Base-by-base conservation (phyloP, 2,329 filamentous ascomycete species). In the Diaporthe caulivora region DNA sequence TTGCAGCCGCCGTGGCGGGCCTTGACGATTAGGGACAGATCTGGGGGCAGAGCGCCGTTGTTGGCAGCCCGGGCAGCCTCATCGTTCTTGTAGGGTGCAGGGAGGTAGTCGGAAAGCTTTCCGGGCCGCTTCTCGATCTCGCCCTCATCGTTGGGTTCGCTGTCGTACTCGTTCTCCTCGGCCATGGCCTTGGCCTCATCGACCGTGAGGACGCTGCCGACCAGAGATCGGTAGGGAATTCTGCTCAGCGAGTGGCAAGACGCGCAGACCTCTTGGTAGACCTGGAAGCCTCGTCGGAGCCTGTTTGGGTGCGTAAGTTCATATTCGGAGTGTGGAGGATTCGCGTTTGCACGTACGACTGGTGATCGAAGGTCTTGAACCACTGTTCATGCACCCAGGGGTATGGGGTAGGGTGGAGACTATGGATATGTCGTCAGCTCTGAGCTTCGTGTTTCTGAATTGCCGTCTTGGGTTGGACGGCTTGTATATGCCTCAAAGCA, bases 91-190 rank as follows among this genome's bases (percentile, higher is more conserved):
- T 99, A 99, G 40, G 97, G 97, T 70, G 90, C 85, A 74, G 95
- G 96, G 76, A 99, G 92, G 87, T 98, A 98, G 86, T 99, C 97
- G 81, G 97, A 97, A 70, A 99, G 92, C 90, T 99, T 99, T 89
- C 97, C 97, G 78, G 96, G 94, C 80, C 97, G 95, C 92, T 98
- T 97, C 89, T 98, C 94, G 83, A 98, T 98, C 80, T 98, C 95
- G 79, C 97, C 97, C 89, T 98, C 90, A 83, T 98, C 95, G 87
- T 99, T 98, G 83, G 97, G 97, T 89, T 99, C 97, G 81, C 92
- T 94, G 83, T 98, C 96, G 88, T 98, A 99, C 87, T 99, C 97
- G 87, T 98, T 94, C 90, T 98, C 95, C 86, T 99, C 97, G 79
- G 97, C 97, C 84, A 98, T 88, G 60, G 90, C 94, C 91, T 98